Conservation (phyloP, 495 filamentous ascomycete species). For the Echria macrotheca region DNA sequence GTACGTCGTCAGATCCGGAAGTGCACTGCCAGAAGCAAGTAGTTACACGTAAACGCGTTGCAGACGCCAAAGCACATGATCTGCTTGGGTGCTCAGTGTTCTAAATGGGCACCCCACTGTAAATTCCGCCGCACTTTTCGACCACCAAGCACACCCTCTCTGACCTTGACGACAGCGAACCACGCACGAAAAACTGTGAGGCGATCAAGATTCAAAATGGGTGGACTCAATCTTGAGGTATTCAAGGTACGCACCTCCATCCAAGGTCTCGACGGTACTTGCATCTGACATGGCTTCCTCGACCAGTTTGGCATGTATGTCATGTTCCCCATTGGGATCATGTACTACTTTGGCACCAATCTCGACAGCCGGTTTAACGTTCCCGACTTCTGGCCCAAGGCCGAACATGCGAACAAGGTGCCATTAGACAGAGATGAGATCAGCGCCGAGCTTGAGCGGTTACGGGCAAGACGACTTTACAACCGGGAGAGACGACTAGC, state of each 20-base stretch:
- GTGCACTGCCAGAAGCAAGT: too few species aligned
- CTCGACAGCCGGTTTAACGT: constrained; percentile 86
- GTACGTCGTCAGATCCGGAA: too few species aligned
- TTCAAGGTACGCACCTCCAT: constrained; percentile 69
- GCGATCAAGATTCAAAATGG: constrained; percentile 44
- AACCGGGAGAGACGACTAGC: constrained; percentile 55
- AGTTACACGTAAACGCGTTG: too few species aligned
- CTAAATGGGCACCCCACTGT: too few species aligned
- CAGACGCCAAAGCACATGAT: background rate
- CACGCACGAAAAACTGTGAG: background rate
- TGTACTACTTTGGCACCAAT: constrained; percentile 99
- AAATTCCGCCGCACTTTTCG: background rate
- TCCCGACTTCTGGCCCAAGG: constrained; percentile 88
- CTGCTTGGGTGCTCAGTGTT: too few species aligned
- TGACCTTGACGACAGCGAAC: constrained; percentile 24
- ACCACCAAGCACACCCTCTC: constrained; percentile 34
- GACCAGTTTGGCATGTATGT: constrained; percentile 97
- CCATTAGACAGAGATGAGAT: constrained; percentile 89
- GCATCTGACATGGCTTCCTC: background rate
- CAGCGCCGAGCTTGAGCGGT: constrained; percentile 63
- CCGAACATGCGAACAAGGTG: constrained; percentile 79
- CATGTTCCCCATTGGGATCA: constrained; percentile 96
- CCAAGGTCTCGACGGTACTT: too few species aligned
- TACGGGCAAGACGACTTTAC: constrained; percentile 58
- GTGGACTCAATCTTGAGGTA: constrained; percentile 87